Evolutionary conservation across 1,139 yeast genomes (phyloP).

Genomic region (Blastobotrys petasosporus): DNA sequence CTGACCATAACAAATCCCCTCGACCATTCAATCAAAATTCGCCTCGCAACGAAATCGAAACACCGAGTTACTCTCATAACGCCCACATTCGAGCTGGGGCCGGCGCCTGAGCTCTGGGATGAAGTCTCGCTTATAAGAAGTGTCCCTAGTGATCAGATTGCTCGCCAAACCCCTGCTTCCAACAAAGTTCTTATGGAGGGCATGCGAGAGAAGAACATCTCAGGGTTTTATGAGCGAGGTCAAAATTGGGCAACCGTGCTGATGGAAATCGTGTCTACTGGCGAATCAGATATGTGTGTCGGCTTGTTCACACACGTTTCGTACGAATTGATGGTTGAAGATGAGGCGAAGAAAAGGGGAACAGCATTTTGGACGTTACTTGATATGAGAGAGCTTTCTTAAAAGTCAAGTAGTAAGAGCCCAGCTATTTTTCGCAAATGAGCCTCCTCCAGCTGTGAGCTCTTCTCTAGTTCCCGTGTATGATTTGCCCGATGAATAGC

Average conservation of each 20-base stretch:
- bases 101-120: slow-evolving; percentile 27
- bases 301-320: slow-evolving; percentile 24
- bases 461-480: slow-evolving; percentile 13
- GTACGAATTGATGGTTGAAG: slow-evolving; percentile 7
- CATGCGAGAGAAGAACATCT: slow-evolving; percentile 15
- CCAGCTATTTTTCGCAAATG: slow-evolving; percentile 24
- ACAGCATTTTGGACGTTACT: slow-evolving; percentile 15
- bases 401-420: slow-evolving; percentile 25
- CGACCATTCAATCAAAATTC: slow-evolving; percentile 21
- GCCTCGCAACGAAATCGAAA: slow-evolving; percentile 21
- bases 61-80: slow-evolving; percentile 22
- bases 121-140: slow-evolving; percentile 25
- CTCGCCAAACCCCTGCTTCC: slow-evolving; percentile 27
- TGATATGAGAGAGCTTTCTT: slow-evolving; percentile 4
- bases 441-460: slow-evolving; percentile 19
- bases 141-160: slow-evolving; percentile 26
- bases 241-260: slow-evolving; percentile 28
- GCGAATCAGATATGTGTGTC: slow-evolving; percentile 12
- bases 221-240: slow-evolving; percentile 21
- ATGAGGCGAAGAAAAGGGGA: slow-evolving; percentile 4
- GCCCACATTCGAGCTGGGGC: slow-evolving; percentile 26
- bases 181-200: slow-evolving; percentile 29
- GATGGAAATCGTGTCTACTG: slow-evolving; percentile 18
- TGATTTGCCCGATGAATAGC: slow-evolving; percentile 31
- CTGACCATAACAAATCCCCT: slow-evolving; percentile 28